Conservation (phyloP, 2,329 filamentous ascomycete genomes). For the Tolypocladium capitatum region DNA sequence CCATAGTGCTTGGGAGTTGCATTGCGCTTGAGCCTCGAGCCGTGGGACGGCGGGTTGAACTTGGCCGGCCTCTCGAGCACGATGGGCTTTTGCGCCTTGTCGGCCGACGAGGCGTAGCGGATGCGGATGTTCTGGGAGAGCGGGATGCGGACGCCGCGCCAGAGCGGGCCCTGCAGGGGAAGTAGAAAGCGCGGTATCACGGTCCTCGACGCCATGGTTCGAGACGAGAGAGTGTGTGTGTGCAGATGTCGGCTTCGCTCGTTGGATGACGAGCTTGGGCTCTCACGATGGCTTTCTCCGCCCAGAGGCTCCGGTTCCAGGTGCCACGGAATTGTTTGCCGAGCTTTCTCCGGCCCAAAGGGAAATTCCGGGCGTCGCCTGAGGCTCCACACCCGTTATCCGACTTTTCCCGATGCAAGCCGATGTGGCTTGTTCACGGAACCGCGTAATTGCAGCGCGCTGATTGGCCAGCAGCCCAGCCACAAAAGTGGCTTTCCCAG, state of each 20-base stretch:
- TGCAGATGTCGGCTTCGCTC: neutral
- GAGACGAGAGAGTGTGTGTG: neutral
- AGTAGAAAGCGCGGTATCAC: slow-evolving; percentile 56
- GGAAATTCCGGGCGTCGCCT: neutral
- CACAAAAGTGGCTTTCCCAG: slow-evolving; percentile 20
- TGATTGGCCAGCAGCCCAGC: slow-evolving; percentile 25
- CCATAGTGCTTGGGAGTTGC: slow-evolving; percentile 57
- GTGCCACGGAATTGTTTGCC: slow-evolving; percentile 3
- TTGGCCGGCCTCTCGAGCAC: slow-evolving; percentile 76
- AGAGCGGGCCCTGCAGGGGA: slow-evolving; percentile 44
- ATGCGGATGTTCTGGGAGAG: slow-evolving; percentile 21
- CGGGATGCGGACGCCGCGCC: slow-evolving; percentile 29
- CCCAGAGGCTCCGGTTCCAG: neutral
- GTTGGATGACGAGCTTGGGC: neutral
- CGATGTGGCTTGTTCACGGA: slow-evolving; percentile 4
- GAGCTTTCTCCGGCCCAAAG: slow-evolving; percentile 6
- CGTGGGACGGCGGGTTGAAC: slow-evolving; percentile 88
- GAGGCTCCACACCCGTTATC: slow-evolving; percentile 6
- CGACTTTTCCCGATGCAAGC: slow-evolving; percentile 22
- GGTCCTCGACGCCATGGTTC: slow-evolving; percentile 31
- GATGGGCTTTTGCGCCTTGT: slow-evolving; percentile 38
- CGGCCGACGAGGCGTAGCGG: slow-evolving; percentile 18
- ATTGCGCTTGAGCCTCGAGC: slow-evolving; percentile 48
- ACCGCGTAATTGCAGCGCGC: slow-evolving; percentile 18
- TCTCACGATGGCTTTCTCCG: neutral